phyloP scores from a whole-genome alignment of 2,329 filamentous ascomycete species.

The Penicillium freii region DNA sequence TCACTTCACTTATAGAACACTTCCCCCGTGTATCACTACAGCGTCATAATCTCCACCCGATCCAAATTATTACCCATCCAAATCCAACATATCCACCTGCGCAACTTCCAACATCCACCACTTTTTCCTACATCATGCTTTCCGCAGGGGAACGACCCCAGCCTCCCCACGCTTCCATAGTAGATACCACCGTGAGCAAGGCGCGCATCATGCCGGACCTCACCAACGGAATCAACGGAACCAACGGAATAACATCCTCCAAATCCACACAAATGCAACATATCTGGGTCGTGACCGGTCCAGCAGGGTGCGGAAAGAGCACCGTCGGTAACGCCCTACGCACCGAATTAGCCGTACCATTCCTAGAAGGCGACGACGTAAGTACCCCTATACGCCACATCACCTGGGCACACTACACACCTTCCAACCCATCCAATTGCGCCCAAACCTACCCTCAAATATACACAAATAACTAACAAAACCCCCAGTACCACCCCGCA shows the following conservation, averaged over 20 bases:
- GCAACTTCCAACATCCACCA: neutral
- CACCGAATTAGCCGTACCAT: constrained; percentile 62
- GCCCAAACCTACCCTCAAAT: neutral
- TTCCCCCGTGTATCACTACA: constrained; percentile 16
- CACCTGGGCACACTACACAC: neutral
- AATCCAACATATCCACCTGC: neutral
- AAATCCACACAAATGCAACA: constrained; percentile 51
- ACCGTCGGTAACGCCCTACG: constrained; percentile 69
- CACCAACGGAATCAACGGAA: constrained; percentile 4
- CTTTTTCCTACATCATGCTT: constrained; percentile 36
- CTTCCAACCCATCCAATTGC: neutral
- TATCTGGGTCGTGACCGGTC: constrained; percentile 78
- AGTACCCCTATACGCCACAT: constrained; percentile 29
- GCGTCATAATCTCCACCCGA: constrained; percentile 22
- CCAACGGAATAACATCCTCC: constrained; percentile 14
- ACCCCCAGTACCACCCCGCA: constrained; percentile 47
- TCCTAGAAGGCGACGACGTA: constrained; percentile 77
- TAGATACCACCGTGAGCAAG: constrained; percentile 24
- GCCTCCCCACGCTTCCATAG: constrained; percentile 22
- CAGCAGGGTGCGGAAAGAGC: constrained; percentile 76
- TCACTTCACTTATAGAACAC: neutral
- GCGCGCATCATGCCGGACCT: constrained; percentile 20
- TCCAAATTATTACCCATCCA: constrained; percentile 9
- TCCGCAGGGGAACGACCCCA: constrained; percentile 40
- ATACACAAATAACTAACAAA: neutral